Conservation (phyloP, 192 early-diverging fungal genomes). For the Podila horticola region DNA sequence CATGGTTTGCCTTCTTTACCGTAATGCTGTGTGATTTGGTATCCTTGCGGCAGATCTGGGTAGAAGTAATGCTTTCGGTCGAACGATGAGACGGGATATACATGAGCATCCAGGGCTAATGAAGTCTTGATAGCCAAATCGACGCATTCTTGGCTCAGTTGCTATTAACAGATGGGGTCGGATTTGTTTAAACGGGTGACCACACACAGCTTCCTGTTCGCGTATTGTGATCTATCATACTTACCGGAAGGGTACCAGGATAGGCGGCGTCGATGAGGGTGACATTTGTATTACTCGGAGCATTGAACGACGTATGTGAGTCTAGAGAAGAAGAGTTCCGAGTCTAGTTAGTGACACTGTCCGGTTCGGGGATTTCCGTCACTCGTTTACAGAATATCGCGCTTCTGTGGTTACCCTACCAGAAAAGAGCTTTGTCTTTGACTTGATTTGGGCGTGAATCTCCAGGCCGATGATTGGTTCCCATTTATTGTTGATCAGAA, state of each 20-base stretch:
- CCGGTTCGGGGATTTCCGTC: neutral
- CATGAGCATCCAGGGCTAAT: slow-evolving; percentile 71
- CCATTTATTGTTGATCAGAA: slow-evolving; percentile 54
- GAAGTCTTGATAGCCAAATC: slow-evolving; percentile 78
- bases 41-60: slow-evolving; percentile 90
- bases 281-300: slow-evolving; percentile 80
- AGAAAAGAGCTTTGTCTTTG: slow-evolving; percentile 88
- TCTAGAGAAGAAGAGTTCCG: slow-evolving; percentile 10
- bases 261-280: slow-evolving; percentile 83
- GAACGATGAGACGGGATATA: slow-evolving; percentile 77
- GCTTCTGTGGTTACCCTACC: slow-evolving; percentile 29
- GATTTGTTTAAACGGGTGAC: neutral
- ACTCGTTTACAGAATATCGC: neutral
- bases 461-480: slow-evolving; percentile 89
- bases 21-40: slow-evolving; percentile 94
- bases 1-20: slow-evolving; percentile 28
- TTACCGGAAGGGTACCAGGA: slow-evolving; percentile 87
- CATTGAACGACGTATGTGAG: slow-evolving; percentile 61
- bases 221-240: neutral
- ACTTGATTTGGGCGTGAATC: slow-evolving; percentile 86
- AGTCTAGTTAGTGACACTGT: neutral
- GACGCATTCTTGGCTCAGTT: slow-evolving; percentile 79
- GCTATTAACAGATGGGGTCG: slow-evolving; percentile 23
- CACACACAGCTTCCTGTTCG: neutral
- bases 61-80: slow-evolving; percentile 98